Conservation (phyloP, 2,329 filamentous ascomycete species). For the Coniochaeta sp. region DNA sequence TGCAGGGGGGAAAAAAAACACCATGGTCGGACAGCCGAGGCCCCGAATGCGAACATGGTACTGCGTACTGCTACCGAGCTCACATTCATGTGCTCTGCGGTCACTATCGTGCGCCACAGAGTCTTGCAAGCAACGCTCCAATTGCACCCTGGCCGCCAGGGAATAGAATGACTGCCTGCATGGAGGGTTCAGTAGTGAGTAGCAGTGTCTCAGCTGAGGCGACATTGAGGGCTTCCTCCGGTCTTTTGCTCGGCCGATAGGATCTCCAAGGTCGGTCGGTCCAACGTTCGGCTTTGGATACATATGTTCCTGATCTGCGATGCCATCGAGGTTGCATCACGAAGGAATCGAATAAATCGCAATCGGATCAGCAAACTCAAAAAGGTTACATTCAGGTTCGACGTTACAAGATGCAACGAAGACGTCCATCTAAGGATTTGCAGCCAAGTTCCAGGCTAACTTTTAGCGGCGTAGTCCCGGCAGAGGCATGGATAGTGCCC, state of each 20-base stretch:
- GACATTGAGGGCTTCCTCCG: background rate
- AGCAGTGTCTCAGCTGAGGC: too few species aligned
- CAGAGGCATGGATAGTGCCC: background rate
- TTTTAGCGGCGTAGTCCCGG: background rate
- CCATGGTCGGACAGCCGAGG: too few species aligned
- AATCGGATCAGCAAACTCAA: background rate
- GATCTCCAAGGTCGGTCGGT: background rate
- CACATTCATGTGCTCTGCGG: too few species aligned
- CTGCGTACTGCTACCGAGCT: too few species aligned
- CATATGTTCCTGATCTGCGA: background rate
- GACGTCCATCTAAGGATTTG: background rate
- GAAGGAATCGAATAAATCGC: too few species aligned
- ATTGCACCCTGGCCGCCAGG: too few species aligned
- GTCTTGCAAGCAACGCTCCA: too few species aligned
- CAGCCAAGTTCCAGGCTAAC: background rate
- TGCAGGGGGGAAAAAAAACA: too few species aligned
- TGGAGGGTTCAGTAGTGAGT: too few species aligned
- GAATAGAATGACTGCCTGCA: too few species aligned
- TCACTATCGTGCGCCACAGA: too few species aligned
- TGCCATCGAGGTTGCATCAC: background rate
- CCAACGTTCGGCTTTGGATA: background rate
- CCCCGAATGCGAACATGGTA: too few species aligned
- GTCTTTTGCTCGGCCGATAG: background rate
- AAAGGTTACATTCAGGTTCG: background rate
- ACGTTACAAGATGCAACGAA: background rate